These are phyloP conservation scores for Lophium mytilinum DNA, from an alignment of 495 filamentous ascomycete species.

Conservation along the genomic window DNA sequence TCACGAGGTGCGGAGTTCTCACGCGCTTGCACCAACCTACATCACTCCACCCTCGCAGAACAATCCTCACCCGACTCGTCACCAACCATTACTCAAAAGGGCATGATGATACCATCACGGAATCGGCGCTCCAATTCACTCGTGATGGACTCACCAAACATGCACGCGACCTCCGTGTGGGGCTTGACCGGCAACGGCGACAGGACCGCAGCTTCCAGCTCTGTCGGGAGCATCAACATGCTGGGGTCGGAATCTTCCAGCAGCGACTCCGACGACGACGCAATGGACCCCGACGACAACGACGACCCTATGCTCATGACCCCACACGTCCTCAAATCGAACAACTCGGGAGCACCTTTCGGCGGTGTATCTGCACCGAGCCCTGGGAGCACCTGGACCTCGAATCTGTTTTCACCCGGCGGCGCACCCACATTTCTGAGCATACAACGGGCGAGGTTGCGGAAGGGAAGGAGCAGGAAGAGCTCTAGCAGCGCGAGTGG, in stretches of 20 bases:
- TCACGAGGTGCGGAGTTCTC: constrained; percentile 87
- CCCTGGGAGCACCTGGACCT: constrained; percentile 33
- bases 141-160: constrained; percentile 40
- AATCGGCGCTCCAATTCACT: constrained; percentile 39
- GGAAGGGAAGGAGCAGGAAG: constrained; percentile 49
- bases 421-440: constrained; percentile 27
- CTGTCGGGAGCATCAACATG: constrained; percentile 75
- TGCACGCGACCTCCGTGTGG: constrained; percentile 33
- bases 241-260: constrained; percentile 67
- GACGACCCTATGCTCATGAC: constrained; percentile 69
- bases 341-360: constrained; percentile 34
- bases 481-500: constrained; percentile 65
- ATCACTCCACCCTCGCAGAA: constrained; percentile 88
- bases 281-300: constrained; percentile 69
- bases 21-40: constrained; percentile 87
- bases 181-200: constrained; percentile 45
- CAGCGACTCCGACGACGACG: constrained; percentile 66
- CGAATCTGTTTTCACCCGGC: constrained; percentile 54
- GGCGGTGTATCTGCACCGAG: constrained; percentile 5
- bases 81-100: constrained; percentile 71
- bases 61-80: constrained; percentile 91
- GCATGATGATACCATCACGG: constrained; percentile 66
- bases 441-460: constrained; percentile 59
- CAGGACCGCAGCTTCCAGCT: constrained; percentile 68
- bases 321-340: constrained; percentile 51